Evolutionary conservation across 768 basidiomycete genomes (phyloP).

Genomic region (Pleurotus tuoliensis): DNA sequence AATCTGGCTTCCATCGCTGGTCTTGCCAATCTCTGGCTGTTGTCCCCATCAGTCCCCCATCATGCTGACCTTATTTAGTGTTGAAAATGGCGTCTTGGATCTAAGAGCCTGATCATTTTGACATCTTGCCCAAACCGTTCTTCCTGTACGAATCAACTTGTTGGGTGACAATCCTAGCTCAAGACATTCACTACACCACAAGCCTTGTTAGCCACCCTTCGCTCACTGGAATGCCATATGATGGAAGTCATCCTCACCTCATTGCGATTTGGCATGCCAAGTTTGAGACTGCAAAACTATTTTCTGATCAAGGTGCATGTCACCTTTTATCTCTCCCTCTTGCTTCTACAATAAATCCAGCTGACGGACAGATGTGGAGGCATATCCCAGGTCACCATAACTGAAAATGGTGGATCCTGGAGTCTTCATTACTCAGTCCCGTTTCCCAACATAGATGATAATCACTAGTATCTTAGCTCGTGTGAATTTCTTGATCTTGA

Average conservation of each 20-base stretch:
- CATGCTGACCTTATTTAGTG: constrained; percentile 74
- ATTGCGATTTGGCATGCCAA: constrained; percentile 78
- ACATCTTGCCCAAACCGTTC: constrained; percentile 57
- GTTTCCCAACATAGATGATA: too few species aligned
- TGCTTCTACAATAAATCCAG: constrained; percentile 12
- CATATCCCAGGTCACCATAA: constrained; percentile 45
- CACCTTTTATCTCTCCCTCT: constrained; percentile 33
- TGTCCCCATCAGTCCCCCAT: constrained; percentile 59
- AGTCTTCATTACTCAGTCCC: background rate
- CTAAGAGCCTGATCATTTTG: constrained; percentile 75
- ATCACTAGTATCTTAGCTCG: too few species aligned
- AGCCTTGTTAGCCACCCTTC: constrained; percentile 49
- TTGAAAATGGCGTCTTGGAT: constrained; percentile 72
- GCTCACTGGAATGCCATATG: constrained; percentile 49
- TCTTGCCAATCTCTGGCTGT: constrained; percentile 65
- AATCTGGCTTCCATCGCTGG: constrained; percentile 20
- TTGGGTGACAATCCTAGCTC: constrained; percentile 6
- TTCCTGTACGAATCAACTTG: constrained; percentile 38
- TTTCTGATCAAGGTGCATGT: constrained; percentile 61
- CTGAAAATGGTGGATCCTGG: constrained; percentile 39
- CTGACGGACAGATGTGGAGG: constrained; percentile 33
- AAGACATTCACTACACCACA: constrained; percentile 64
- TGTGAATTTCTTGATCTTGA: background rate
- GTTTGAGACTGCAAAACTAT: constrained; percentile 81
- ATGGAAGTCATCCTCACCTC: constrained; percentile 69